Percentiles rank a stretch among this genome's conserved stretches.
These are phyloP conservation scores for Halteria grandinella DNA, from an alignment of 73 alveolate species.

Conservation along the genomic window DNA sequence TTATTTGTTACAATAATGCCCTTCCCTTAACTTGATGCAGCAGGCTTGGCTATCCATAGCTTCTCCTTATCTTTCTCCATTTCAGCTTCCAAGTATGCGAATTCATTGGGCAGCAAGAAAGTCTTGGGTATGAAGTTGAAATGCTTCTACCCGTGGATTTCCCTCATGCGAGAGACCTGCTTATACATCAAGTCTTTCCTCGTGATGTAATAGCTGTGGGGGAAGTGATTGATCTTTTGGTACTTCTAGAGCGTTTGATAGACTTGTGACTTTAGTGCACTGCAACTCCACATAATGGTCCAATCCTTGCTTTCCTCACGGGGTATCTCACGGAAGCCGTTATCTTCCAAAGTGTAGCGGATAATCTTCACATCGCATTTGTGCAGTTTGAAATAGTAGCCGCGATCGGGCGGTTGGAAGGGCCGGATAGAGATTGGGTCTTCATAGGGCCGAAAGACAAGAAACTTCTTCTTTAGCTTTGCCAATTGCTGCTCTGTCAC, in stretches of 20 bases:
- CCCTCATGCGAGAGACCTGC: slow-evolving; percentile 75
- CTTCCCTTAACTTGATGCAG: slow-evolving; percentile 82
- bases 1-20: slow-evolving; percentile 83
- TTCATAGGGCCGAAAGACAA: slow-evolving; percentile 60
- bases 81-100: slow-evolving; percentile 48
- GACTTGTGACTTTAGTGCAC: slow-evolving; percentile 42
- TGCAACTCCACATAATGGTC: slow-evolving; percentile 60
- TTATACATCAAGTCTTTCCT: slow-evolving; percentile 86
- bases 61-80: slow-evolving; percentile 61
- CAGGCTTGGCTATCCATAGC: slow-evolving; percentile 83
- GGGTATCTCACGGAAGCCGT: slow-evolving; percentile 54
- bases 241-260: slow-evolving; percentile 64
- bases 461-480: slow-evolving; percentile 41
- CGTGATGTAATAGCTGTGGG: slow-evolving; percentile 81
- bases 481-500: no score
- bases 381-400: slow-evolving; percentile 56
- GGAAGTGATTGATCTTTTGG: slow-evolving; percentile 85
- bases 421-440: slow-evolving; percentile 63
- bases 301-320: slow-evolving; percentile 27
- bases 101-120: slow-evolving; percentile 81
- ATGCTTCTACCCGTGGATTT: slow-evolving; percentile 73
- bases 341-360: slow-evolving; percentile 60
- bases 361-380: slow-evolving; percentile 53
- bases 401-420: slow-evolving; percentile 59
- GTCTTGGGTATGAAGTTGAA: slow-evolving; percentile 85